phyloP scores from a whole-genome alignment of 768 basidiomycete genomes.

The Tephrocybe sp. region DNA sequence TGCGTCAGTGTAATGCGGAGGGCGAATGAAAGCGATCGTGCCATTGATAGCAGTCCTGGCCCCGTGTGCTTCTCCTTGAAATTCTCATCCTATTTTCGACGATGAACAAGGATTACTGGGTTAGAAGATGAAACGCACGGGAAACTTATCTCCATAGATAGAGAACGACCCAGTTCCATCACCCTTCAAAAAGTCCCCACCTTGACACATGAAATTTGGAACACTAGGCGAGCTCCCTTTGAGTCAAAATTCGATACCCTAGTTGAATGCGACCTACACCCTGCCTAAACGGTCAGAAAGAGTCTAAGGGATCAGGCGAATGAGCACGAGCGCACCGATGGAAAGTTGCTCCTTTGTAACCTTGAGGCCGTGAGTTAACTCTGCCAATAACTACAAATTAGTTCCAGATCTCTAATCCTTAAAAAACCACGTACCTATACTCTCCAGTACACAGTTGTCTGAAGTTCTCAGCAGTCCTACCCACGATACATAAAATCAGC shows the following conservation, averaged over 20 bases:
- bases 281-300: slow-evolving; percentile 30
- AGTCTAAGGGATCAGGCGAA: background rate
- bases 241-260: slow-evolving; percentile 6
- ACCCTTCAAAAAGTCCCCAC: slow-evolving; percentile 92
- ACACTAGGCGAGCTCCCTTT: slow-evolving; percentile 47
- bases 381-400: slow-evolving; percentile 33
- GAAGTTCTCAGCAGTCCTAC: slow-evolving; percentile 96
- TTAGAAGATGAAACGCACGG: slow-evolving; percentile 42
- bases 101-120: background rate
- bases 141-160: slow-evolving; percentile 95
- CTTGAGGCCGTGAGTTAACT: slow-evolving; percentile 82
- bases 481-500: background rate
- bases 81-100: slow-evolving; percentile 76
- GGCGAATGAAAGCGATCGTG: slow-evolving; percentile 24
- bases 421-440: slow-evolving; percentile 57
- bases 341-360: slow-evolving; percentile 89
- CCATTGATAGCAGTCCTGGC: slow-evolving; percentile 92
- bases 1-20: background rate
- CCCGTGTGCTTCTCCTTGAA: slow-evolving; percentile 86
- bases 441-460: slow-evolving; percentile 98
- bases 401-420: slow-evolving; percentile 3
- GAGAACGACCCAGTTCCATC: slow-evolving; percentile 96
- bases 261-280: slow-evolving; percentile 52
- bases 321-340: slow-evolving; percentile 61
- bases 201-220: slow-evolving; percentile 97